Evolutionary conservation across 2,329 filamentous ascomycete genomes (phyloP), one percentile per base, ranked within the genome.

Genomic region (Aureobasidium sp.): DNA sequence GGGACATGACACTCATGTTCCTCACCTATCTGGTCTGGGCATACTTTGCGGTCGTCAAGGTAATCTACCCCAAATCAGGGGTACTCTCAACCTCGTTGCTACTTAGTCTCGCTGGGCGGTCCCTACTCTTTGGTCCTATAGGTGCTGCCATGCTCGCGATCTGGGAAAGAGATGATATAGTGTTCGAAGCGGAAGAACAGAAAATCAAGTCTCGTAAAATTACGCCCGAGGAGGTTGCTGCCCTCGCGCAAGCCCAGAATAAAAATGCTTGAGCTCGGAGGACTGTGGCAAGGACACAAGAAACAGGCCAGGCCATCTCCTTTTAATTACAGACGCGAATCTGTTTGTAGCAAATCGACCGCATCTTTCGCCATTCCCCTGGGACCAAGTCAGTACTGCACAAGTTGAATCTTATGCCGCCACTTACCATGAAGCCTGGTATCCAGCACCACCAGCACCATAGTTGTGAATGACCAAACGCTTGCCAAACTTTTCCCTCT

Each of bases 381-480:
- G n/a, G 5, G 5, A 27, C 3, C 6, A 3, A 3, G 17, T 48
- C 17, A 57, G 41, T 27, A 36, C 15, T 14, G 12, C 4, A 36
- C n/a, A 8, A 12, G 31, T 39, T 20, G 5, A 27, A 9, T 39
- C 9, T 2, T 2, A 5, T 20, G 25, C 2, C 25, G 3, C 20
- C 14, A 51, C 57, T 25, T 36, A 61, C 59, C 60, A 63, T 27
- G 61, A 63, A 14, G 61, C 68, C 70, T 77, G 75, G 68, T 78
- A 95, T 15, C 90, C 90, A 80, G 86, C 89, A 2, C 87, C 87
- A 0, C 83, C 84, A 70, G 89, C 87, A 0, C 87, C 88, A 65
- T 91, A 90, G 67, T 89, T 87, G 71, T 91, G 88, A 51, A 91
- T 85, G 34, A 90, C 80, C 74, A 82, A 82, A 2, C 81, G 79